phyloP scores from a whole-genome alignment of 306 rosid species.

The Gillenia trifoliata region DNA sequence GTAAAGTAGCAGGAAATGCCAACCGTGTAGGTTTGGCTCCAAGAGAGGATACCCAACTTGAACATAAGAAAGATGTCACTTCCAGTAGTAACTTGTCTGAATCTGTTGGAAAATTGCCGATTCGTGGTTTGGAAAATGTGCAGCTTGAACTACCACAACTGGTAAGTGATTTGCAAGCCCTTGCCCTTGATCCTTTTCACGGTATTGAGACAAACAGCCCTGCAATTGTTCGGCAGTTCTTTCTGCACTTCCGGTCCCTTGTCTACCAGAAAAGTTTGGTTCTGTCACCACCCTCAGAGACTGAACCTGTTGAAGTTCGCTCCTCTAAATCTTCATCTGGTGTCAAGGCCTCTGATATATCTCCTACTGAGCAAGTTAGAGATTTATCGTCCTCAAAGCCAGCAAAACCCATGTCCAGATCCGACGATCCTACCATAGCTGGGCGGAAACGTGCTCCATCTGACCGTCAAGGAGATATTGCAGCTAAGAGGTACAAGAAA shows the following conservation, averaged over 20 bases:
- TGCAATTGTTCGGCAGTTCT: slow-evolving; percentile 45
- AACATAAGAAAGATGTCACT: slow-evolving; percentile 33
- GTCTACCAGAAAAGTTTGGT: slow-evolving; percentile 77
- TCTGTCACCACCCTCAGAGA: slow-evolving; percentile 53
- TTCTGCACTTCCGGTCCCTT: slow-evolving; percentile 76
- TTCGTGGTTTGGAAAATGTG: slow-evolving; percentile 26
- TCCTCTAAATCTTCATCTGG: slow-evolving; percentile 32
- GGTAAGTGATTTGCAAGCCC: slow-evolving; percentile 64
- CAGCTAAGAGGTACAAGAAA: slow-evolving; percentile 80
- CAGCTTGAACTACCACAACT: slow-evolving; percentile 54
- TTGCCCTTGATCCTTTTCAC: slow-evolving; percentile 88
- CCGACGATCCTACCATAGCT: slow-evolving; percentile 62
- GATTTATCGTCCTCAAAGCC: slow-evolving; percentile 41
- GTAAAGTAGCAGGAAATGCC: slow-evolving; percentile 37
- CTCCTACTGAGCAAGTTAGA: slow-evolving; percentile 42
- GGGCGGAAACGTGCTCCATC: slow-evolving; percentile 85
- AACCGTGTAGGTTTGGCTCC: slow-evolving; percentile 35
- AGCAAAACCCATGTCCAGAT: slow-evolving; percentile 57
- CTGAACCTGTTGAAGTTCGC: slow-evolving; percentile 43
- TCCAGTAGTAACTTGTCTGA: slow-evolving; percentile 19
- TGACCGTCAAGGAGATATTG: slow-evolving; percentile 90
- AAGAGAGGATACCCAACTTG: slow-evolving; percentile 38
- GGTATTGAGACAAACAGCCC: slow-evolving; percentile 54
- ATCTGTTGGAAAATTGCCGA: slow-evolving; percentile 15
- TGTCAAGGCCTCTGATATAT: slow-evolving; percentile 33